phyloP scores from a whole-genome alignment of 2,329 filamentous ascomycete genomes.

The Colletotrichum sp. region DNA sequence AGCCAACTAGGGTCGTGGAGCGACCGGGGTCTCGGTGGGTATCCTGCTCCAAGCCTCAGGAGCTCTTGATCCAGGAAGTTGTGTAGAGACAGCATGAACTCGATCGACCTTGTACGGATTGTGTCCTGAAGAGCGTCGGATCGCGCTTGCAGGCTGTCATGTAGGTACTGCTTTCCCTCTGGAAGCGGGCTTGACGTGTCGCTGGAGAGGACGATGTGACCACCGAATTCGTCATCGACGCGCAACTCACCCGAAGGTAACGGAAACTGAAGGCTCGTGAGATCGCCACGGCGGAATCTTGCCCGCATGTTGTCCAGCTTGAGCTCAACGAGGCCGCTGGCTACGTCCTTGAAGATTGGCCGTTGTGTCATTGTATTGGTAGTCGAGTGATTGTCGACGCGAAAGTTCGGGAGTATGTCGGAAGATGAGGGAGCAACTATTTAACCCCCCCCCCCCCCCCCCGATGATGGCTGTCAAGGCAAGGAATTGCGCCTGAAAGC shows the following conservation, averaged over 20 bases:
- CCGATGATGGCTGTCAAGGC: not conserved
- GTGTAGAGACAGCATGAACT: not conserved
- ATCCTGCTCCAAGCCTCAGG: not conserved
- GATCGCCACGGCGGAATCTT: not conserved
- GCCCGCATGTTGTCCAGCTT: conserved; percentile 21
- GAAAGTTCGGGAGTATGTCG: not conserved
- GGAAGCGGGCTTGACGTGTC: not conserved
- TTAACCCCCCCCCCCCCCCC: not conserved
- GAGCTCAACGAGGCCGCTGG: not conserved
- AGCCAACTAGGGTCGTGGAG: not conserved
- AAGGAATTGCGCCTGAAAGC: not conserved
- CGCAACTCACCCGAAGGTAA: not conserved
- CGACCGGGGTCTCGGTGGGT: not conserved
- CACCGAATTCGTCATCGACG: not conserved
- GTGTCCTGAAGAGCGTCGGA: not conserved
- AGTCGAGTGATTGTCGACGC: not conserved
- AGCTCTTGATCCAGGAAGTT: not conserved
- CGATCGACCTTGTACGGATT: not conserved
- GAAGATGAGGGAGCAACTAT: not conserved
- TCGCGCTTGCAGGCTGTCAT: not conserved
- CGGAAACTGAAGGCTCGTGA: not conserved
- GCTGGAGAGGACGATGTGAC: not conserved
- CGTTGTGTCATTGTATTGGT: not conserved
- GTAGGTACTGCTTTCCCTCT: not conserved
- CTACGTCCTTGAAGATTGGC: not conserved